Base-by-base conservation (phyloP, 164 flowering plant genomes). In the Liriodendron chinense region DNA sequence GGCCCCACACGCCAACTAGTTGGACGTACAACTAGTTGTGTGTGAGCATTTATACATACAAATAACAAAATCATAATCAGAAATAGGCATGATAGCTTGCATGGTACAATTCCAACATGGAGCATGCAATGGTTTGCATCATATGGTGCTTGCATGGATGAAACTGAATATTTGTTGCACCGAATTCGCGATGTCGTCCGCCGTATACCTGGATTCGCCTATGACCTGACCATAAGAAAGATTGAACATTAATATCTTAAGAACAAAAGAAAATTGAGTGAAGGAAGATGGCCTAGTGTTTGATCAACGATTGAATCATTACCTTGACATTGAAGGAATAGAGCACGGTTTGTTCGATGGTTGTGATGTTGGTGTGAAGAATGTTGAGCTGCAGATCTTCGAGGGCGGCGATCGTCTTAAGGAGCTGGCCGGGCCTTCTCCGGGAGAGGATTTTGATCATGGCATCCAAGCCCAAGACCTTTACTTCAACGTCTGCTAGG, bases 301-400 rank as follows among this genome's bases (percentile, higher is more conserved):
- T 16, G 28, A 28, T 28, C 18, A 66, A 14, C 12, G n/a, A 66
- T 28, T 5, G 16, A 6, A 14, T 24, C 20, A 10, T n/a, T 84
- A 93, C 97, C 96, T 93, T 93, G 78, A 96, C 91, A 73, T 90
- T 94, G 84, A 96, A 94, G 26, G 99, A 91, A 75, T 94, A 96
- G 63, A 96, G 95, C 74, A 94, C 98, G 56, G 99, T 96, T 75
- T 96, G 98, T 70, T 96, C 98, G 73, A 91, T 89, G 79, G 99
- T 94, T 72, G 99, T 92, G 79, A 96, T 91, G 78, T 96, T 96
- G 80, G 97, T 90, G 68, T 96, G 99, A 57, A 96, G 91, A 71
- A 96, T 89, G 67, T 72, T 85, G 76, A 96, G 87, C 77, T 90
- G 93, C 81, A 96, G 77, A 79, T 93, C 98, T 75, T 95, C 94